A percentile compares a stretch with the other conserved stretches of the same genome.
phyloP scores from a whole-genome alignment of 148 eudicot species.

The Rhododendron williamsianum region DNA sequence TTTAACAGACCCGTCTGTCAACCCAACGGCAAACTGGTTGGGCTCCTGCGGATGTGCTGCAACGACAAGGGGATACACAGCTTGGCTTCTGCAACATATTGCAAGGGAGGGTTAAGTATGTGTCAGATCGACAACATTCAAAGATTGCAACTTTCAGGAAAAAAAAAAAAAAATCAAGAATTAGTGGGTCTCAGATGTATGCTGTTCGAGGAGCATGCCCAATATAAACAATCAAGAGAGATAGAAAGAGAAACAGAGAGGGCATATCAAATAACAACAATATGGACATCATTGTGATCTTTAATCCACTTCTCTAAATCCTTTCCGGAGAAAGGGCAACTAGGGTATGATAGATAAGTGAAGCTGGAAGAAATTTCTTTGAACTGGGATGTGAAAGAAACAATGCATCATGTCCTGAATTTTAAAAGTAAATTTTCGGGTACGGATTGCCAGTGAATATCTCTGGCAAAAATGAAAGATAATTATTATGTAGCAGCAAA shows the following conservation, averaged over 20 bases:
- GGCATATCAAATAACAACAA: not conserved
- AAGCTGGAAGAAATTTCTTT: not conserved
- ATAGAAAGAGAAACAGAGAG: not conserved
- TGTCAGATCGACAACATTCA: not conserved
- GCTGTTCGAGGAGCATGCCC: not conserved
- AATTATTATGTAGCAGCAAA: not conserved
- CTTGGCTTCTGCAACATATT: constrained; percentile 48
- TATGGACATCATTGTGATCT: not conserved
- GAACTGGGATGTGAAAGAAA: not conserved
- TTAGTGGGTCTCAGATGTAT: not conserved
- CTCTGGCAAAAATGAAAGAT: not conserved
- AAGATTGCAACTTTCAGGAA: not conserved
- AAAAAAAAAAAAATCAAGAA: not conserved
- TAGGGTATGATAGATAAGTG: not conserved
- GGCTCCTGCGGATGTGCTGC: constrained; percentile 81
- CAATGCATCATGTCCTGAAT: not conserved
- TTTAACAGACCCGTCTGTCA: constrained; percentile 67
- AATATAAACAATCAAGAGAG: not conserved
- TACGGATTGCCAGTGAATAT: not conserved
- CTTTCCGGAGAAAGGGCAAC: not conserved
- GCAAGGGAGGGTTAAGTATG: not conserved
- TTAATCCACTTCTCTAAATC: not conserved
- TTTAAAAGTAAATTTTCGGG: not conserved
- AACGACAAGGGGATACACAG: constrained; percentile 48
- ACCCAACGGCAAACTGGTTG: constrained; percentile 75